Base-by-base conservation (phyloP, 2,329 filamentous ascomycete species). In the Apiospora arundinis region DNA sequence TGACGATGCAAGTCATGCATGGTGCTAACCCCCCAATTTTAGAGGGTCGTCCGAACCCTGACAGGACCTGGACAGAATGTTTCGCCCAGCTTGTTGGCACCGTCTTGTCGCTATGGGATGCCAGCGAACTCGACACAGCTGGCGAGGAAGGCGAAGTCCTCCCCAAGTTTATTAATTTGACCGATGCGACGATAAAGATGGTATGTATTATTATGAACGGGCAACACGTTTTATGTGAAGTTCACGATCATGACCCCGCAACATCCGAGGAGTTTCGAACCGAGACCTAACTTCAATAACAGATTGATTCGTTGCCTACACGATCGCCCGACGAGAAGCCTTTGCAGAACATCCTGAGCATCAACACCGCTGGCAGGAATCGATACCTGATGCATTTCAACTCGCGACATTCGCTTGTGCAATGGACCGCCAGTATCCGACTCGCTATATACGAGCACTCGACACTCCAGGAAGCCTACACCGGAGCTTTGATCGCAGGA, bases 161-260 rank as follows among this genome's bases (percentile, higher is more conserved):
- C 56, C 94, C 95, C 44, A 96, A 93, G 68, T 99, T 98, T 80
- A 95, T 99, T 81, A 99, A 99, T 79, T 84, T 99, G 72, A 97
- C 96, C 8, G 96, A 99, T 87, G 96, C 96, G 25, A 97, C 96
- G 0, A 95, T 99, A 77, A 97, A 97, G 82, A 98, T 98, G 95
- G 96, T 98, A 87, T 65, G 73, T 48, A 69, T 63, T 46, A 46
- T 11, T 7, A n/a, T n/a, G n/a, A 46, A 45, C 12, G 32, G 42
- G 16, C 37, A 37, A 9, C 18, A n/a, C 28, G 8, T 18, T 4
- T 21, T 60, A 5, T 21, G 42, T 14, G 2, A 37, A 60, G 18
- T 60, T n/a, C 18, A 18, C 21, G 14, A 16, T 42, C 48, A 44
- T 49, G 49, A 48, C 28, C 46, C 25, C 63, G 46, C 63, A 56